Evolutionary conservation across 352 stramenopile genomes (phyloP).

Genomic region (Peronospora belbahrii): DNA sequence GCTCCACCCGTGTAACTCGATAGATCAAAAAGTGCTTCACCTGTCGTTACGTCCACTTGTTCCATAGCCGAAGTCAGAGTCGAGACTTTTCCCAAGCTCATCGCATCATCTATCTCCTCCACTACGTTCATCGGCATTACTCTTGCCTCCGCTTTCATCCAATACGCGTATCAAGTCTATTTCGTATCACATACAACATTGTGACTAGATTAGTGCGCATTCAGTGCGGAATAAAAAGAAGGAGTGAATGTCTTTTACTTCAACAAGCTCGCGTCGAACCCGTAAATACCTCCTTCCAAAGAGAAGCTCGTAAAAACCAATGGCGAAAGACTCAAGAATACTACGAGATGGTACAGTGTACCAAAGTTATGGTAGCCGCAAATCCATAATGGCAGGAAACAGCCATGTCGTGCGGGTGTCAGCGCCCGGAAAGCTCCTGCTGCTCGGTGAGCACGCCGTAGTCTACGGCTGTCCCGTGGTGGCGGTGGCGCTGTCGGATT

Average conservation of each 20-base stretch:
- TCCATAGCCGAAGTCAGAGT: not conserved
- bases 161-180: not conserved
- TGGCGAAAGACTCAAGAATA: not conserved
- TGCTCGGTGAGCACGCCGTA: slow-evolving; percentile 87
- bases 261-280: not conserved
- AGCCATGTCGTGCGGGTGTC: slow-evolving; percentile 38
- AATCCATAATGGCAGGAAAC: slow-evolving; percentile 16
- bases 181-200: slow-evolving; percentile 2
- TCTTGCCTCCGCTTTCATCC: slow-evolving; percentile 16
- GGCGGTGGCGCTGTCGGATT: slow-evolving; percentile 69
- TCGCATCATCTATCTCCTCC: not conserved
- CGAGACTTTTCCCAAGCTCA: not conserved
- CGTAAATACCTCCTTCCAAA: slow-evolving; percentile 26
- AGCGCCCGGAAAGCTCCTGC: slow-evolving; percentile 84
- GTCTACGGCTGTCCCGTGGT: slow-evolving; percentile 84
- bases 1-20: slow-evolving; percentile 43
- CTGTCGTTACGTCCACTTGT: slow-evolving; percentile 16
- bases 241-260: slow-evolving; percentile 16
- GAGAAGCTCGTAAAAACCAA: slow-evolving; percentile 26
- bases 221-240: not conserved
- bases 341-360: not conserved
- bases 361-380: not conserved
- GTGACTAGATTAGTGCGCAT: slow-evolving; percentile 3
- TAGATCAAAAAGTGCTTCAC: slow-evolving; percentile 32
- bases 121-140: slow-evolving; percentile 5